Evolutionary conservation across 177 flowering plant species (phyloP).

Genomic region (Vitis hybrid): DNA sequence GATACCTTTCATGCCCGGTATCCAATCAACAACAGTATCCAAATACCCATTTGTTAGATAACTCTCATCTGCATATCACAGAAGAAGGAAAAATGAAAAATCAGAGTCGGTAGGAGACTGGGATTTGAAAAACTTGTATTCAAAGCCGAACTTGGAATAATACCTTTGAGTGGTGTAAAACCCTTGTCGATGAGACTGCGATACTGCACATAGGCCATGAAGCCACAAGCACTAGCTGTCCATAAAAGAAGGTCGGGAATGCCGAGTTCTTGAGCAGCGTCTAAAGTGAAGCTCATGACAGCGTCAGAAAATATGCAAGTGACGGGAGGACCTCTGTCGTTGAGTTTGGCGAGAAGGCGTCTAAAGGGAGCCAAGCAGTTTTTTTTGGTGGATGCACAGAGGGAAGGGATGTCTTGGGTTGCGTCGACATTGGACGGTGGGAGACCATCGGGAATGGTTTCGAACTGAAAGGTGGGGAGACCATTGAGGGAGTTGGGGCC

Average conservation of each 20-base stretch:
- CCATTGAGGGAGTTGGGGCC: too few species aligned
- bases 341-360: neutral
- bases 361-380: too few species aligned
- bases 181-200: too few species aligned
- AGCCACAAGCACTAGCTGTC: neutral
- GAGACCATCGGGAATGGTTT: too few species aligned
- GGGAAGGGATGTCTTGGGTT: too few species aligned
- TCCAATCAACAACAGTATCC: too few species aligned
- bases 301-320: constrained; percentile 2
- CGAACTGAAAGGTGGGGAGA: too few species aligned
- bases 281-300: constrained; percentile 7
- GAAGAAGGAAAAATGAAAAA: neutral
- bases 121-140: neutral
- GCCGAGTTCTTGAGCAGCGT: neutral
- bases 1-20: too few species aligned
- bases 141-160: neutral
- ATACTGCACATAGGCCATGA: too few species aligned
- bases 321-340: neutral
- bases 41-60: too few species aligned
- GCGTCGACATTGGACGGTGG: too few species aligned
- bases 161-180: neutral
- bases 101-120: neutral
- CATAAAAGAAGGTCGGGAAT: neutral
- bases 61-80: neutral
- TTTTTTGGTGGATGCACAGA: too few species aligned